Evolutionary conservation across 768 basidiomycete genomes (phyloP), one percentile per base, ranked within the genome.

Genomic region (Xanthoconium purpureum): DNA sequence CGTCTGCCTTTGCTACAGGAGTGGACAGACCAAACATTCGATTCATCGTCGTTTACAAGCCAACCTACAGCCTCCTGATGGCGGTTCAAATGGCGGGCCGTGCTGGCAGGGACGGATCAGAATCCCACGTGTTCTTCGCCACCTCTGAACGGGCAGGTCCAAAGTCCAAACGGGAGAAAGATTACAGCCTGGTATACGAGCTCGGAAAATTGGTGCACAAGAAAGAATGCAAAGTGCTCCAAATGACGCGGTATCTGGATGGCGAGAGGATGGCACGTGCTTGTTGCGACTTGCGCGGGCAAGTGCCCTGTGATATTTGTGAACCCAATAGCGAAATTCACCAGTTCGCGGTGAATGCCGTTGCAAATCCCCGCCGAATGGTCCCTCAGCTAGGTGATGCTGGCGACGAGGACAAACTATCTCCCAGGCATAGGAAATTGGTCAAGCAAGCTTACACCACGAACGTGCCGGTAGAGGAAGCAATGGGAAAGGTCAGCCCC

Each of bases 301-400:
- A 54, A 6, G 56, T 58, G 0, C 56, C 29, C 1, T 60, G 59
- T 2, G 56, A 60, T 8, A 3, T 58, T 29, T 60, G 59, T 24
- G 3, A 43, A 3, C 59, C 59, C 2, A 2, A 35, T 8, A 18
- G 44, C 30, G 44, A 54, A 18, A 57, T 57, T 2, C 56, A 60
- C 30, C 38, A 1, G 13, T 43, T 54, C 8, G 48, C 55, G 13
- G 11, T 45, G 7, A 13, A 28, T 18, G 44, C 50, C 0, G 38
- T 36, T 9, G 24, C 33, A 11, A 52, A 52, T 18, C 24, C 42
- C 18, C 5, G 32, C 10, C 1, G 33, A 28, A n/a, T 11, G 14
- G 33, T 7, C 17, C 37, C 6, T 29, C n/a, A 2, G 7, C 38
- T 14, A 7, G 37, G 3, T 3, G 6, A 18, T 12, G 28, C 15